phyloP scores from a whole-genome alignment of 345 rosid species.

The Streptanthus diversifolius region DNA sequence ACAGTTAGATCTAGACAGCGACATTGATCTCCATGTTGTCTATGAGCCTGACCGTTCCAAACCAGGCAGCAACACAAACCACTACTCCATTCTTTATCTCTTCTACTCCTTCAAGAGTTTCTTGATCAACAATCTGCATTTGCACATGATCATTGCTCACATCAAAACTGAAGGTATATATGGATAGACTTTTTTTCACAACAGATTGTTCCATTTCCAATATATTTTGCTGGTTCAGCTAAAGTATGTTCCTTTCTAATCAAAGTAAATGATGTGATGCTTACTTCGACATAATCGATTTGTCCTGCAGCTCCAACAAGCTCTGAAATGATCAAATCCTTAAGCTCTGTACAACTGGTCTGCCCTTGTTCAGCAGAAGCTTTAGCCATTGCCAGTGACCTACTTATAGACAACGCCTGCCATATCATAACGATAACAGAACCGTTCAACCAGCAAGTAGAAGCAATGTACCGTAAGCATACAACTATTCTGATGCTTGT shows the following conservation, averaged over 20 bases:
- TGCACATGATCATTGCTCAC: background rate
- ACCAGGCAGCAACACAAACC: constrained; percentile 72
- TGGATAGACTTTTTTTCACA: background rate
- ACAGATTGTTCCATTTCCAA: background rate
- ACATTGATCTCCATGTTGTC: constrained; percentile 72
- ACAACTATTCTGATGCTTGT: background rate
- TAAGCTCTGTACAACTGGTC: constrained; percentile 41
- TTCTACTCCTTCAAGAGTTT: constrained; percentile 54
- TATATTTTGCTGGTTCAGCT: background rate
- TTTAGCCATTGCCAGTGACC: constrained; percentile 54
- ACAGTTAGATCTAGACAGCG: constrained; percentile 7
- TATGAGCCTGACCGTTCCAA: constrained; percentile 76
- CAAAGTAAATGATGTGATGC: background rate
- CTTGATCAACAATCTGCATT: constrained; percentile 65
- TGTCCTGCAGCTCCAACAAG: constrained; percentile 59
- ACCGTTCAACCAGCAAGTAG: background rate
- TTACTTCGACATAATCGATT: constrained; percentile 89
- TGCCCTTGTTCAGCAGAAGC: constrained; percentile 46
- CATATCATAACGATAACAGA: background rate
- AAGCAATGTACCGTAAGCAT: background rate
- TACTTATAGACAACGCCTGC: constrained; percentile 85
- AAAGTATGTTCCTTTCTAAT: background rate
- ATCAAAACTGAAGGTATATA: background rate
- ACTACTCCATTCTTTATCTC: constrained; percentile 58
- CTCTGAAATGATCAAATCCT: constrained; percentile 44